Evolutionary conservation across 2,329 filamentous ascomycete species (phyloP), one percentile per base, ranked within the genome.

Genomic region (Paramyrothecium sp.): DNA sequence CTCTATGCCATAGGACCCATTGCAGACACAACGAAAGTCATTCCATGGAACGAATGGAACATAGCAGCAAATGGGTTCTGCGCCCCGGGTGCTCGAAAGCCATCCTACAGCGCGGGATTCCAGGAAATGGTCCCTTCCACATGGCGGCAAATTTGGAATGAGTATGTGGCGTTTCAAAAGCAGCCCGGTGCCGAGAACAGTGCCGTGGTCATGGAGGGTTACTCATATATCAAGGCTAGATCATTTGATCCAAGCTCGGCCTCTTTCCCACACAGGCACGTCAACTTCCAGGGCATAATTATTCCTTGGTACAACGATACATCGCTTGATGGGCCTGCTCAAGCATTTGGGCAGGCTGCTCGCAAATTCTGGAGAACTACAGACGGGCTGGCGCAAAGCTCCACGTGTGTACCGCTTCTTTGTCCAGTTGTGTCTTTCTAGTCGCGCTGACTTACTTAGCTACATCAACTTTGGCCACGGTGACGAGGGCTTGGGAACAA

Each of bases 291-390:
- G 56, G 70, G 70, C 1, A 65, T 76, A 44, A 67, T 70, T 0
- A 72, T 76, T 16, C 71, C 75, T 0, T 77, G 74, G 75, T 77
- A 78, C 50, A 63, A 61, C 1, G 70, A 75, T 55, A 58, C 66
- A 0, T 60, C 61, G 3, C 60, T 78, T 2, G 75, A 78, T 57
- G 54, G 23, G 1, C 65, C 65, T 44, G 76, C 75, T 1, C 34
- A 67, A 38, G 59, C 34, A 2, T 77, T 76, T 57, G 75, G 71
- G 12, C 58, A 56, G 22, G 63, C 60, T 17, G 65, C 72, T 3
- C 61, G 71, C 41, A 65, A 66, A 13, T 63, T 71, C 50, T 70
- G 66, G 67, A 64, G 63, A 63, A 55, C 46, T 52, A 55, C 61
- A n/a, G 60, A 54, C 51, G 51, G 59, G 62, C 66, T 53, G 11